phyloP scores from a whole-genome alignment of 1,284 basidiomycete species.

The Austroboletus niveus region DNA sequence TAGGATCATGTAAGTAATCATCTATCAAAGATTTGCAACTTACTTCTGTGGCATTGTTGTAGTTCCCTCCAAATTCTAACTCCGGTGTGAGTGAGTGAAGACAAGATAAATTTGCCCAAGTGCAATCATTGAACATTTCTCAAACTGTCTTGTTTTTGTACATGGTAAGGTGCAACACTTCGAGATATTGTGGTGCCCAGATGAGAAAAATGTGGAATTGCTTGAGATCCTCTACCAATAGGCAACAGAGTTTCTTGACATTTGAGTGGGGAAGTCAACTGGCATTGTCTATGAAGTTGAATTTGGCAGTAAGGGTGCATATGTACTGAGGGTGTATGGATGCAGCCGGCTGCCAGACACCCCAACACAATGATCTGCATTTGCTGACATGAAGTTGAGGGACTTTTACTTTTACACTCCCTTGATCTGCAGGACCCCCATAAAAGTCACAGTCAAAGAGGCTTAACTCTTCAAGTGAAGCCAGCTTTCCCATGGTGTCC shows the following conservation, averaged over 20 bases:
- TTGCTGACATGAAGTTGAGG: too few relatives aligned
- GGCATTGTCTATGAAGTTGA: rapidly evolving
- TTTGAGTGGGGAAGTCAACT: conserved; percentile 1
- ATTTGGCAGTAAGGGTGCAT: background rate
- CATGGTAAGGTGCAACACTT: background rate
- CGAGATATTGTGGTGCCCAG: background rate
- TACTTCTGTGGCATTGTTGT: too few relatives aligned
- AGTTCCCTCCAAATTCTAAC: too few relatives aligned
- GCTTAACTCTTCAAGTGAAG: conserved; percentile 12
- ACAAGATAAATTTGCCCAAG: background rate
- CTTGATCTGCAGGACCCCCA: background rate
- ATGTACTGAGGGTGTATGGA: conserved; percentile 6
- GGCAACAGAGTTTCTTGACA: too few relatives aligned
- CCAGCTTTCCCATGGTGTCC: conserved; percentile 8
- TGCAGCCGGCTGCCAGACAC: background rate
- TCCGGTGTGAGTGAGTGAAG: background rate
- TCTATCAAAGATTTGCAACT: too few relatives aligned
- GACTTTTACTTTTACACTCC: background rate
- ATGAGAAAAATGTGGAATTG: background rate
- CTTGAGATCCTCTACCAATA: too few relatives aligned
- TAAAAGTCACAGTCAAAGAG: conserved; percentile 3
- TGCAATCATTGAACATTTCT: background rate
- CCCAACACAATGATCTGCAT: rapidly evolving
- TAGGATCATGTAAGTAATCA: too few relatives aligned
- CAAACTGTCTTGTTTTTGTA: background rate